Conservation (phyloP, 225 moss, liverwort and hornwort genomes). For the Rhytidiadelphus loreus region DNA sequence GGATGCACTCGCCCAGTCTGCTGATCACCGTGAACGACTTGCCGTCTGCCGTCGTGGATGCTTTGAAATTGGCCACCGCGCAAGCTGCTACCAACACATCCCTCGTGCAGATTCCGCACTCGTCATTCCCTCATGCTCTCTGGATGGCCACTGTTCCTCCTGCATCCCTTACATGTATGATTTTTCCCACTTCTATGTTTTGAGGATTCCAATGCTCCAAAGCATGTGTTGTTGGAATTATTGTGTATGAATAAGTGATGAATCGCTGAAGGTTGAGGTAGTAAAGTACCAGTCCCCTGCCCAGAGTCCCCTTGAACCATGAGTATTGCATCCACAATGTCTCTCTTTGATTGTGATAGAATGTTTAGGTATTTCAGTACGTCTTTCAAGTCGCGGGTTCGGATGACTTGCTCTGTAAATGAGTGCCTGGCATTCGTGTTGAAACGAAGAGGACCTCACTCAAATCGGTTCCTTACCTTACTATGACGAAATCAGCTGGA, state of each 20-base stretch:
- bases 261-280: neutral
- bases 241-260: neutral
- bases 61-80: conserved; percentile 14
- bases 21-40: conserved; percentile 28
- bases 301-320: neutral
- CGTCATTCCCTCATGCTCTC: conserved; percentile 24
- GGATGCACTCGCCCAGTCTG: conserved; percentile 35
- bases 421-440: neutral
- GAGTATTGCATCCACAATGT: neutral
- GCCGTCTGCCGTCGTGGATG: conserved; percentile 20
- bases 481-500: neutral
- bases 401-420: neutral
- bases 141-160: conserved; percentile 38
- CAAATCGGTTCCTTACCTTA: neutral
- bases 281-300: neutral
- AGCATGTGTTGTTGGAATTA: neutral
- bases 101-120: conserved; percentile 24
- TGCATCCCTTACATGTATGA: conserved; percentile 27
- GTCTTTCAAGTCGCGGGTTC: neutral
- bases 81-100: conserved; percentile 11
- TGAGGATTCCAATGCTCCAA: neutral
- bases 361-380: neutral
- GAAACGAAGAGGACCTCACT: neutral
- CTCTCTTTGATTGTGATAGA: neutral
- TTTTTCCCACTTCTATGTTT: neutral